Evolutionary conservation across 1,139 yeast species (phyloP).

Genomic region (Scheffersomyces insectosa): DNA sequence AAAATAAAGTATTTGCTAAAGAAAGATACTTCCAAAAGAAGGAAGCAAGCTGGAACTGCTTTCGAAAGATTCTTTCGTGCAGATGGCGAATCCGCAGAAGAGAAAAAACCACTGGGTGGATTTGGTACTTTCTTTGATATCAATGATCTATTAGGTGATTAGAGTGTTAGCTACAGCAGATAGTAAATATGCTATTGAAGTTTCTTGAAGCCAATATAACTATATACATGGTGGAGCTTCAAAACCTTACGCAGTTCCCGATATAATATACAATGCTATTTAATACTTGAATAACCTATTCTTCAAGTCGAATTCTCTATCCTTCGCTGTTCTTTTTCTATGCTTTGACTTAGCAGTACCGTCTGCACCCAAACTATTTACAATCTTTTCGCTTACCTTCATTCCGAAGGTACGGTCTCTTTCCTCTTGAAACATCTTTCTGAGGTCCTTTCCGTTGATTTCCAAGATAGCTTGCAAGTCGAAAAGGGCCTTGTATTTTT

Average conservation of each 20-base stretch:
- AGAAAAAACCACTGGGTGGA: constrained; percentile 13
- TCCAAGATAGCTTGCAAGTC: constrained; percentile 39
- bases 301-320: constrained; percentile 42
- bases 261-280: neutral
- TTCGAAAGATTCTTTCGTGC: constrained; percentile 10
- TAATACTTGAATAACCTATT: constrained; percentile 42
- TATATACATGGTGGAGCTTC: neutral
- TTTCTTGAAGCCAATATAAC: too few species aligned
- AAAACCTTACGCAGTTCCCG: too few species aligned
- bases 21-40: constrained; percentile 14
- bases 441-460: constrained; percentile 25
- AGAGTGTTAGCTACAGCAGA: neutral
- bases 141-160: constrained; percentile 21
- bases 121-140: constrained; percentile 37
- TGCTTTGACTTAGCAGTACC: constrained; percentile 37
- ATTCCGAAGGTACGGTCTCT: constrained; percentile 29
- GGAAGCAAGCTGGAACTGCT: constrained; percentile 11
- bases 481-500: constrained; percentile 34
- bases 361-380: constrained; percentile 41
- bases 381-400: constrained; percentile 30
- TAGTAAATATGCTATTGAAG: too few species aligned
- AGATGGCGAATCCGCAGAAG: constrained; percentile 8
- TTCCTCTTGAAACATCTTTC: constrained; percentile 28
- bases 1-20: constrained; percentile 20
- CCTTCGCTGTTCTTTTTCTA: constrained; percentile 48